Evolutionary conservation across 2,329 filamentous ascomycete genomes (phyloP).

Genomic region (Penicillium freii): DNA sequence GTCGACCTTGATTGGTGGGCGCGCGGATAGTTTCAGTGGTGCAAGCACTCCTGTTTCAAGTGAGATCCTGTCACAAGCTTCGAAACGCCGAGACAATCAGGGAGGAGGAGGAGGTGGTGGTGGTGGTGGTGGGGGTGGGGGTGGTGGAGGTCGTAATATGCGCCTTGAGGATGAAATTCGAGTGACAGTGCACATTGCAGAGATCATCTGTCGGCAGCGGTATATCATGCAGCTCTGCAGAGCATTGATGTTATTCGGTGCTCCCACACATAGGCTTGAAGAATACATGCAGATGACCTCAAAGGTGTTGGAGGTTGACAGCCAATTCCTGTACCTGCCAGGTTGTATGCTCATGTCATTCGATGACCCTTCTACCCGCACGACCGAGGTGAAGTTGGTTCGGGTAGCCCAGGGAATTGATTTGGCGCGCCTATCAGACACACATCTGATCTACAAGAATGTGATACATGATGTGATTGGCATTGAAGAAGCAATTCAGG

Average conservation of each 20-base stretch:
- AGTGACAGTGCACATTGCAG: slow-evolving; percentile 60
- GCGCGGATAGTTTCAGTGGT: slow-evolving; percentile 23
- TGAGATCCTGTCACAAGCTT: slow-evolving; percentile 29
- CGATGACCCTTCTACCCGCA: slow-evolving; percentile 51
- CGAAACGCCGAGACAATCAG: slow-evolving; percentile 25
- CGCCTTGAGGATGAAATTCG: slow-evolving; percentile 50
- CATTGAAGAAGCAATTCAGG: slow-evolving; percentile 43
- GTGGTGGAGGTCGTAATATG: slow-evolving; percentile 11
- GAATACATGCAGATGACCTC: slow-evolving; percentile 86
- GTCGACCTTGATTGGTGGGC: slow-evolving; percentile 23
- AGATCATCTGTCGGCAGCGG: slow-evolving; percentile 72
- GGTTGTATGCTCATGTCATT: slow-evolving; percentile 55
- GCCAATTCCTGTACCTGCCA: slow-evolving; percentile 84
- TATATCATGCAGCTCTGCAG: slow-evolving; percentile 83
- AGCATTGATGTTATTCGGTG: slow-evolving; percentile 85
- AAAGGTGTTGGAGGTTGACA: slow-evolving; percentile 79
- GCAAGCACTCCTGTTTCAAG: slow-evolving; percentile 31
- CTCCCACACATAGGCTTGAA: slow-evolving; percentile 84
- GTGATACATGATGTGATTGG: slow-evolving; percentile 46
- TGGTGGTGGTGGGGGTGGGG: neutral
- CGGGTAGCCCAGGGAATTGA: slow-evolving; percentile 42
- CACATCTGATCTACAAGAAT: slow-evolving; percentile 46
- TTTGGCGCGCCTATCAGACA: slow-evolving; percentile 43
- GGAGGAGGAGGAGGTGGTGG: neutral
- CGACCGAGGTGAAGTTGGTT: slow-evolving; percentile 46